Base-by-base conservation (phyloP, 225 moss, liverwort and hornwort genomes). In the Physcomitrium patens region DNA sequence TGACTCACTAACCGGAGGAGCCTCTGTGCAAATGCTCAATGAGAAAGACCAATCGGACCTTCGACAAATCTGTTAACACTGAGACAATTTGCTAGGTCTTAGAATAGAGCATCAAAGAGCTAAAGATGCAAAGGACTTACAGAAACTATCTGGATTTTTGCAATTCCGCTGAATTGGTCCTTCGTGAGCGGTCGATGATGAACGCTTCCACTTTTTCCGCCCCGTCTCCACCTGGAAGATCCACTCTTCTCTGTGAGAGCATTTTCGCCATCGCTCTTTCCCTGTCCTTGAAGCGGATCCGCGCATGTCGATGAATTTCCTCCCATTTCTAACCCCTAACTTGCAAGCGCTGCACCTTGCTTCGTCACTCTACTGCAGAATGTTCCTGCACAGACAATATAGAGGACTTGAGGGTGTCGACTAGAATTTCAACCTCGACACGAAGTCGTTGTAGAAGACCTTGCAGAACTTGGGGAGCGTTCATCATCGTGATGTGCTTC, bases 121-220 rank as follows among this genome's bases (percentile, higher is more conserved):
- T 43, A 31, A 9, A 22, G 12, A 10, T 12, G 23, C 14, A 3
- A 10, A 57, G 63, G 7, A 67, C 83, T 78, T 69, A 94, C 96
- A 83, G 92, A 92, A 70, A 69, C 79, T 18, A 97, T 67, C 76
- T 82, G 78, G 68, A 97, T 85, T 51, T 80, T 87, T 12, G 81
- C 97, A 84, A 97, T 91, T 87, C 97, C 97, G 59, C 93, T 84
- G 57, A 93, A 97, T 63, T 97, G 88, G 42, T 85, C 90, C 12
- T 79, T 67, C 64, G 64, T 86, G 12, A 94, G 47, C 0, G 0
- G 10, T 8, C 64, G 68, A 0, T 80, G 76, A 18, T 20, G 22
- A 64, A 51, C 75, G n/a, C 77, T 65, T 9, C 67, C 73, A 43
- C 69, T 69, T 17, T 24, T 37, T 52, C 24, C 63, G 18, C 6